These are phyloP conservation scores for Schizosaccharomyces osmophilus DNA, from an alignment of 805 yeast genomes.

Conservation along the genomic window DNA sequence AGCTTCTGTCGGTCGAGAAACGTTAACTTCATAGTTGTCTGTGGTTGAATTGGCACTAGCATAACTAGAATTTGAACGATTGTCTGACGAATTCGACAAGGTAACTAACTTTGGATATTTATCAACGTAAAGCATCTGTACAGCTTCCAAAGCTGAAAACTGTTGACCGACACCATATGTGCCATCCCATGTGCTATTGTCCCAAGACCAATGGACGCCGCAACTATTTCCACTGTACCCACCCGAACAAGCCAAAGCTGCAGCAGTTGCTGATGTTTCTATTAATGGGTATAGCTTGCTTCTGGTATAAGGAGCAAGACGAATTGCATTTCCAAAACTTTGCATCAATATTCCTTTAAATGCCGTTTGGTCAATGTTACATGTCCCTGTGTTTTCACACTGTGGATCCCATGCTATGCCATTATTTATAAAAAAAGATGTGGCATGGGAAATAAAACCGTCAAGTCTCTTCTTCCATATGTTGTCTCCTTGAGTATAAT, in stretches of 20 bases:
- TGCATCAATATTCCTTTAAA: conserved; percentile 49
- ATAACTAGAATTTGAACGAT: not conserved
- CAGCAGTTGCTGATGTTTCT: conserved; percentile 35
- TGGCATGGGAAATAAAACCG: conserved; percentile 23
- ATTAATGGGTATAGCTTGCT: conserved; percentile 24
- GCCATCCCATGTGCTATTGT: conserved; percentile 31
- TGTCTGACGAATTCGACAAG: not conserved
- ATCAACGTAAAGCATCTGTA: conserved; percentile 20
- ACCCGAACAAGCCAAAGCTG: conserved; percentile 58
- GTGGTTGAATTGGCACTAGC: not conserved
- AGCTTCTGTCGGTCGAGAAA: not conserved
- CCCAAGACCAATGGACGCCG: conserved; percentile 42
- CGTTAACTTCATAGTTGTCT: not conserved
- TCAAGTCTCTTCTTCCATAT: conserved; percentile 34
- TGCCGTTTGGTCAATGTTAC: conserved; percentile 53
- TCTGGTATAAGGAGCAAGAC: conserved; percentile 31
- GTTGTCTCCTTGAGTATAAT: conserved; percentile 27
- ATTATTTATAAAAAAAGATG: conserved; percentile 22
- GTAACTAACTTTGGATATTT: not conserved
- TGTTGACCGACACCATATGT: conserved; percentile 66
- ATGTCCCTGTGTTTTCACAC: conserved; percentile 31
- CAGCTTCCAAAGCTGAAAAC: conserved; percentile 46
- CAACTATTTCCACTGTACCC: conserved; percentile 64
- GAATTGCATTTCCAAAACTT: conserved; percentile 36
- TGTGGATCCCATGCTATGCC: conserved; percentile 45